A percentile compares a stretch with the other conserved stretches of the same genome.
Evolutionary conservation across 2,329 filamentous ascomycete species (phyloP).

Genomic region (Aspergillus hortae): DNA sequence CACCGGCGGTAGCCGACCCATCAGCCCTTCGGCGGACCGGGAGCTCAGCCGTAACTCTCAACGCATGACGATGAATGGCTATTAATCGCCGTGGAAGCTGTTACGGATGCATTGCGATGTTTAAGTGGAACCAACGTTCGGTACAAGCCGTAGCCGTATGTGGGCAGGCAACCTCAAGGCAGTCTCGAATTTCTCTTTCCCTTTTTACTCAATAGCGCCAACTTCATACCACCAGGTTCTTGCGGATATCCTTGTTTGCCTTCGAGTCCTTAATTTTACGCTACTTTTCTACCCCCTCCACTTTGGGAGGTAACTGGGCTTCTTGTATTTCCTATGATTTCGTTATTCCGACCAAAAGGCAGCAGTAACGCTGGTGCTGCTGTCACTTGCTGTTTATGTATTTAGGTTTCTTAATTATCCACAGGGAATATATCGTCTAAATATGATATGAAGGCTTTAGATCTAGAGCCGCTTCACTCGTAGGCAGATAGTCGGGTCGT

Average conservation of each 20-base stretch:
- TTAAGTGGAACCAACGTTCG: conserved; percentile 17
- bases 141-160: conserved; percentile 14
- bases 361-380: conserved; percentile 25
- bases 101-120: conserved; percentile 15
- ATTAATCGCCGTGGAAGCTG: conserved; percentile 54
- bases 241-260: conserved; percentile 36
- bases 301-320: conserved; percentile 18
- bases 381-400: conserved; percentile 30
- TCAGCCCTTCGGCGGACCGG: conserved; percentile 89
- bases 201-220: conserved; percentile 21
- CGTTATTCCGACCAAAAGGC: conserved; percentile 25
- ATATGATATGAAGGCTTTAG: background rate
- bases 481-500: conserved; percentile 1
- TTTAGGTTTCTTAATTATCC: conserved; percentile 31
- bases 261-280: conserved; percentile 20
- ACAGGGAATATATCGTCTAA: conserved; percentile 18
- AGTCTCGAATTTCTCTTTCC: conserved; percentile 13
- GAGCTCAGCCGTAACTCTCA: conserved; percentile 97
- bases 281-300: conserved; percentile 17
- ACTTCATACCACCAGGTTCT: conserved; percentile 32
- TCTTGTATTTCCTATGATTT: conserved; percentile 24
- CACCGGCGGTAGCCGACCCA: conserved; percentile 74
- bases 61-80: conserved; percentile 98
- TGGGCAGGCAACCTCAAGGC: conserved; percentile 13
- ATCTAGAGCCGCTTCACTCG: background rate